A percentile compares a stretch with the other conserved stretches of the same genome.
Evolutionary conservation across 352 stramenopile genomes (phyloP).

Genomic region (Globisporangium radiosum): DNA sequence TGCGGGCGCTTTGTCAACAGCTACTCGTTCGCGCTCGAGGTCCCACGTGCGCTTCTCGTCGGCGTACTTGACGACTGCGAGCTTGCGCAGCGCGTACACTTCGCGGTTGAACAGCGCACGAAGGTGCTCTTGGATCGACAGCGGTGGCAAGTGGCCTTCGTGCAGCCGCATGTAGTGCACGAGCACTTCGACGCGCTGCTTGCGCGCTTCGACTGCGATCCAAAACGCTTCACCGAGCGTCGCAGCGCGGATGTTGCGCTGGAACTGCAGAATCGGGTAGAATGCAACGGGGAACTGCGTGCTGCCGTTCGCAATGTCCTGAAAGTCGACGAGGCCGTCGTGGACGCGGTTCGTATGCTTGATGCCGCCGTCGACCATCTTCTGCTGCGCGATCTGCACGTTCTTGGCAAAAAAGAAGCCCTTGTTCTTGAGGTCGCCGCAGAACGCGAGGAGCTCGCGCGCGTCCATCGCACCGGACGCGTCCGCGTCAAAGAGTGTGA

Average conservation of each 20-base stretch:
- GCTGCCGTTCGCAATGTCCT: conserved; percentile 46
- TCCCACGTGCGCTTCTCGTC: conserved; percentile 25
- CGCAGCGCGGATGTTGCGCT: conserved; percentile 43
- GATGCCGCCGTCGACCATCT: conserved; percentile 24
- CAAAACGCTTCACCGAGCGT: conserved; percentile 52
- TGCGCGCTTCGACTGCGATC: conserved; percentile 24
- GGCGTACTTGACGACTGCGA: conserved; percentile 37
- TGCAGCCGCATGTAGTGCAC: conserved; percentile 64
- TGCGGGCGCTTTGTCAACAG: not conserved
- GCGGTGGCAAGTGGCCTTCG: conserved; percentile 33
- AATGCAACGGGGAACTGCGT: conserved; percentile 57
- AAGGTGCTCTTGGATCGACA: conserved; percentile 28
- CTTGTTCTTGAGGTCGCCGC: conserved; percentile 40
- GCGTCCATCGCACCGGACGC: conserved; percentile 57
- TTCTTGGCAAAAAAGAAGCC: conserved; percentile 61
- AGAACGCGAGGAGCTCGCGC: conserved; percentile 46
- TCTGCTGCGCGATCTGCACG: conserved; percentile 47
- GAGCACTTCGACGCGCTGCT: conserved; percentile 35
- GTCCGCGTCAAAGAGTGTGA: conserved; percentile 60
- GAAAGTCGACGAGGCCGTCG: conserved; percentile 43
- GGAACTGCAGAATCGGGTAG: conserved; percentile 59
- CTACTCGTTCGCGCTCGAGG: conserved; percentile 10
- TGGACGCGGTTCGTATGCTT: conserved; percentile 14
- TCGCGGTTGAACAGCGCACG: conserved; percentile 23
- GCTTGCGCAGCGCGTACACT: conserved; percentile 22